A percentile compares a stretch with the other conserved stretches of the same genome.
Evolutionary conservation across 208 protist species (phyloP).

Genomic region (Naegleria lovaniensis): DNA sequence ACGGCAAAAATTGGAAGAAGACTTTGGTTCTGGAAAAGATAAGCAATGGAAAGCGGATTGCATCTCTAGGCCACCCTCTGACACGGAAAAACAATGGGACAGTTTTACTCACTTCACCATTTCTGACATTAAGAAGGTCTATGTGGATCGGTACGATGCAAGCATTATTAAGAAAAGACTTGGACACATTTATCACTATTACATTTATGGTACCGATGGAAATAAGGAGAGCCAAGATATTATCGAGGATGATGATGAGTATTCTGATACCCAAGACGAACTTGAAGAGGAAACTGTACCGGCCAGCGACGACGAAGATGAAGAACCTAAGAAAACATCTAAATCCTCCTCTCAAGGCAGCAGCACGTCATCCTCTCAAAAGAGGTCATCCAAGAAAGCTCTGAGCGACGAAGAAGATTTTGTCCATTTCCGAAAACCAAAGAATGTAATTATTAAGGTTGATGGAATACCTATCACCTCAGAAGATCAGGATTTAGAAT

Average conservation of each 20-base stretch:
- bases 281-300: conserved; percentile 17
- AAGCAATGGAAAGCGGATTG: conserved; percentile 30
- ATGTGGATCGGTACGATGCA: conserved; percentile 7
- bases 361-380: not conserved
- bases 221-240: conserved; percentile 28
- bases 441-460: conserved; percentile 14
- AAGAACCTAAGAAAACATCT: not conserved
- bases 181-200: conserved; percentile 39
- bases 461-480: conserved; percentile 23
- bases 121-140: conserved; percentile 21
- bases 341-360: too few species aligned
- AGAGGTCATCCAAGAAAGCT: not conserved
- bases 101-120: conserved; percentile 35
- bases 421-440: not conserved
- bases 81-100: not conserved
- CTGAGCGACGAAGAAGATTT: not conserved
- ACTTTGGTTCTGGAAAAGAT: not conserved
- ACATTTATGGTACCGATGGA: conserved; percentile 30
- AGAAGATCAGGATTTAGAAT: conserved; percentile 26
- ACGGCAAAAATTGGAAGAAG: not conserved
- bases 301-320: not conserved
- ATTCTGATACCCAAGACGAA: not conserved
- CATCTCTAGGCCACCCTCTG: not conserved
- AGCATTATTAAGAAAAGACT: not conserved
- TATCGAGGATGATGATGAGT: not conserved